Base-by-base conservation (phyloP, 2,329 filamentous ascomycete species). In the Coleophoma eucalyptorum region DNA sequence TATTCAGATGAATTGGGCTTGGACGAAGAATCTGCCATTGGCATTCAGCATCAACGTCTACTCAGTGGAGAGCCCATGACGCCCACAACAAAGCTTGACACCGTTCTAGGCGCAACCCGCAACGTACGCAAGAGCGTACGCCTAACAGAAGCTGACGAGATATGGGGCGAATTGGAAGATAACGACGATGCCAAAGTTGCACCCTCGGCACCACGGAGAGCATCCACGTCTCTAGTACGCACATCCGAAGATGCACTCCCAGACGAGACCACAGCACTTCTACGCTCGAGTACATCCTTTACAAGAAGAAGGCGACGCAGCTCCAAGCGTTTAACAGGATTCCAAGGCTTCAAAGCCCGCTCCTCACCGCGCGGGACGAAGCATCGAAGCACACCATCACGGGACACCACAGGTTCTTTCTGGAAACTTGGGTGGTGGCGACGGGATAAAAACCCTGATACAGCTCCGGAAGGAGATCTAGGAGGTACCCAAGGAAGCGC, bases 151-250 rank as follows among this genome's bases (percentile, higher is more conserved):
- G 81, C 82, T 1, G 84, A 83, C 34, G 89, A 94, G 60, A 94
- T 96, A 32, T 96, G 90, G 91, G 88, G 84, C 50, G 90, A 95
- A 65, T 76, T 96, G 13, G 86, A 94, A 63, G 91, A 96, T 60
- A 38, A 15, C 35, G 83, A 87, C 38, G 79, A 82, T 37, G 53
- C 65, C 5, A 63, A 59, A 49, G 64, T 62, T 5, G 53, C 56
- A 12, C 46, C 63, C 32, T 18, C 37, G 43, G 47, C 48, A 44
- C 11, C 48, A 42, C 50, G 53, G 47, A 50, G 54, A 16, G 46
- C 50, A 5, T 56, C 56, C 6, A 52, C 51, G 5, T 50, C 46
- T 19, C 46, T 53, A 11, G 48, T 52, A 3, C 40, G 51, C 5
- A 12, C 48, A 15, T 34, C 50, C 3, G 51, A 42, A n/a, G 43